Percentiles rank a stretch among this genome's conserved stretches.
These are phyloP conservation scores for Wickerhamomyces hampshirensis DNA, from an alignment of 805 yeast species.

Conservation along the genomic window DNA sequence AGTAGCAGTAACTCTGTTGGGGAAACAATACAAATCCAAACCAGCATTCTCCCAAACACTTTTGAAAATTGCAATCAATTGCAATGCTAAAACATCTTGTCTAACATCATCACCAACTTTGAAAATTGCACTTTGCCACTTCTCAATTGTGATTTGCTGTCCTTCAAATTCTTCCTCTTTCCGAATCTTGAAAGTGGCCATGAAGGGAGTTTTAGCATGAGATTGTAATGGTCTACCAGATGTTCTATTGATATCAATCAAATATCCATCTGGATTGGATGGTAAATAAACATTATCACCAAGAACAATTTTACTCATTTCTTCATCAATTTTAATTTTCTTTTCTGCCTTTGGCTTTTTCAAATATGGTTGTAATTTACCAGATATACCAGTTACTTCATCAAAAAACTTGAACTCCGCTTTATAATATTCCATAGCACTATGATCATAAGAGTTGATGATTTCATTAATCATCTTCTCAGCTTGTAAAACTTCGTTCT, in stretches of 20 bases:
- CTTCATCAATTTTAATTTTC: slow-evolving; percentile 93
- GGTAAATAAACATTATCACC: slow-evolving; percentile 88
- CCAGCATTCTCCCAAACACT: slow-evolving; percentile 88
- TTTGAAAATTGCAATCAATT: slow-evolving; percentile 84
- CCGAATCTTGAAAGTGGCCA: slow-evolving; percentile 89
- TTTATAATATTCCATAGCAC: slow-evolving; percentile 65
- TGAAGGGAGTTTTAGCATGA: slow-evolving; percentile 97
- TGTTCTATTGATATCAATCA: slow-evolving; percentile 84
- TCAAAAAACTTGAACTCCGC: slow-evolving; percentile 85
- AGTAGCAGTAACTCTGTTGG: slow-evolving; percentile 94
- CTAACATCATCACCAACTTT: slow-evolving; percentile 99
- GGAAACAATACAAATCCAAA: slow-evolving; percentile 85
- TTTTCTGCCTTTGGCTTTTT: slow-evolving; percentile 94
- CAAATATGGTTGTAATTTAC: slow-evolving; percentile 90
- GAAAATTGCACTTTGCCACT: slow-evolving; percentile 94
- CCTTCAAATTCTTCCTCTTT: slow-evolving; percentile 45
- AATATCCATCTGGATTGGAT: slow-evolving; percentile 93
- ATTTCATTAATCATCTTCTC: slow-evolving; percentile 67
- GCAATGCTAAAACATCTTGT: slow-evolving; percentile 93
- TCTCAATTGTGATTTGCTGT: slow-evolving; percentile 44
- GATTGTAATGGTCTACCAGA: slow-evolving; percentile 95
- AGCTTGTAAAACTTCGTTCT: slow-evolving; percentile 80
- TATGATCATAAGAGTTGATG: slow-evolving; percentile 53
- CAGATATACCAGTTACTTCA: slow-evolving; percentile 90
- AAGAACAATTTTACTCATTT: slow-evolving; percentile 74